phyloP scores from a whole-genome alignment of 2,329 filamentous ascomycete genomes.

The Fusarium sp. region DNA sequence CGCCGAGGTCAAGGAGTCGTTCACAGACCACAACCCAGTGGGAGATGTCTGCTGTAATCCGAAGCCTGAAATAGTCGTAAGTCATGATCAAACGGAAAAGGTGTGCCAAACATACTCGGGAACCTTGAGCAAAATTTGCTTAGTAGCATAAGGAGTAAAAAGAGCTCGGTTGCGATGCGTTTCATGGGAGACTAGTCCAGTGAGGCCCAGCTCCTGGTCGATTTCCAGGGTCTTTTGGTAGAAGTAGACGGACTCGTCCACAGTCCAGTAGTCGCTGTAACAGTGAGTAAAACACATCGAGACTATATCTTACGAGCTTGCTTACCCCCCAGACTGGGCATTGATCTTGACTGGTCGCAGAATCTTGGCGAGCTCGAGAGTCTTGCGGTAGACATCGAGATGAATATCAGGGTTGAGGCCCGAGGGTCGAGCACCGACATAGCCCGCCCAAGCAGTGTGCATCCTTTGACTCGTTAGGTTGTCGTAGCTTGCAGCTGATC shows the following conservation, averaged over 20 bases:
- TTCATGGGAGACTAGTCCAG: not conserved
- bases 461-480: not conserved
- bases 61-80: not conserved
- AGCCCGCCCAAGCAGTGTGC: not conserved
- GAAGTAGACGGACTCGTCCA: not conserved
- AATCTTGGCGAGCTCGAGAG: not conserved
- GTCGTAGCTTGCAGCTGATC: not conserved
- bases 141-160: not conserved
- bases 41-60: not conserved
- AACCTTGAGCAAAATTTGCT: not conserved
- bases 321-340: not conserved
- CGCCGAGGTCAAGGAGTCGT: not conserved
- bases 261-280: not conserved
- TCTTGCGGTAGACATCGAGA: not conserved
- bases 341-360: not conserved
- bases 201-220: not conserved
- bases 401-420: not conserved
- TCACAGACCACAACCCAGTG: not conserved
- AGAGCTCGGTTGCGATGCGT: not conserved
- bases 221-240: not conserved
- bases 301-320: not conserved
- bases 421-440: not conserved
- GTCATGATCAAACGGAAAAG: rapidly evolving
- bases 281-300: not conserved
- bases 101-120: not conserved